Base-by-base conservation (phyloP, 1,284 basidiomycete genomes). In the Ceratobasidium sp. region DNA sequence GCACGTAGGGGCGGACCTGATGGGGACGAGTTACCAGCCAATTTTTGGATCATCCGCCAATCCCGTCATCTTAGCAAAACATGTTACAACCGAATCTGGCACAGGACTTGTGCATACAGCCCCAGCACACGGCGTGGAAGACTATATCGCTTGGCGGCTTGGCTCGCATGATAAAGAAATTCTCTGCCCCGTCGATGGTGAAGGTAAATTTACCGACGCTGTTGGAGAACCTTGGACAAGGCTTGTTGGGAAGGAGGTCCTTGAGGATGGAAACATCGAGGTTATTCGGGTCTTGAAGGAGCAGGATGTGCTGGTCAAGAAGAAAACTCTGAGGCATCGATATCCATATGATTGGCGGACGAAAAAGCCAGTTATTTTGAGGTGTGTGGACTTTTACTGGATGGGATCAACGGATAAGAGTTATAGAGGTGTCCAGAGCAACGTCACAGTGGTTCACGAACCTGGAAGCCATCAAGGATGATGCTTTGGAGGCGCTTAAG, bases 291-390 rank as follows among this genome's bases (percentile, higher is more conserved):
- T 97, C 15, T 83, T 99, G 68, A 85, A 87, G 77, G 84, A 88
- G 68, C 82, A 81, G 0, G 90, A 88, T 1, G 86, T 85, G 0
- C 84, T 98, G 15, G 83, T 95, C 40, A 91, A 91, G 76, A 86
- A 93, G 70, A 88, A 95, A 81, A 87, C 86, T 78, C 89, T 95
- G 80, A 90, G 90, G 79, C 98, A 99, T 85, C 90, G 92, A 66
- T 99, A 98, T 83, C 97, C 98, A 0, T 97, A 96, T 82, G 97
- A 99, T 82, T 99, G 97, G 97, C 94, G 95, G 83, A 97, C 97
- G 0, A 92, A 97, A 80, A 87, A 95, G 82, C 97, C 97, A 0
- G 91, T 99, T 80, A 96, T 99, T 78, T 89, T 95, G 68, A 92
- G 92, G 94, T 95, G 82, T 78, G 89, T 6, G 59, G 40, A 17